Percentiles rank a stretch among this genome's conserved stretches.
phyloP scores from a whole-genome alignment of 2,329 filamentous ascomycete genomes.

The Cladosporium cucumerinum region DNA sequence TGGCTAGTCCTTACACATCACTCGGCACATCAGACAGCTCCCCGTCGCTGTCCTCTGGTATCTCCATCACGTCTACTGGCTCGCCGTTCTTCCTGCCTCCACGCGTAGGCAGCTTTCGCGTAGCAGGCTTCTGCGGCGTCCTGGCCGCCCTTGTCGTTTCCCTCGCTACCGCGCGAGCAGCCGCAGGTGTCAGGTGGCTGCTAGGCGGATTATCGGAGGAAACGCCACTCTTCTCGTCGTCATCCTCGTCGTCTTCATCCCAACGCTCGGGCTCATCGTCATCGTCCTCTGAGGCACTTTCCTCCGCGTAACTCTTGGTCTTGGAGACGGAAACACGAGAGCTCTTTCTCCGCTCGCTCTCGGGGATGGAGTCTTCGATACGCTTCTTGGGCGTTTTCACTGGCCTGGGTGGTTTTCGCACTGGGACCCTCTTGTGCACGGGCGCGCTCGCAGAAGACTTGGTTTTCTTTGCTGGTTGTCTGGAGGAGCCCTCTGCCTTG shows the following conservation, averaged over 20 bases:
- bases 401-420: constrained; percentile 32
- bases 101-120: constrained; percentile 21
- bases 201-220: constrained; percentile 29
- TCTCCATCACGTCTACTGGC: constrained; percentile 26
- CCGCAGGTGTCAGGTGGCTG: constrained; percentile 25
- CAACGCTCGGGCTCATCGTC: constrained; percentile 34
- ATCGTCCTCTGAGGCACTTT: constrained; percentile 43
- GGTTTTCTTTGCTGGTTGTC: constrained; percentile 21
- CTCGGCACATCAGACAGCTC: constrained; percentile 28
- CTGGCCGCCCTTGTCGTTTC: constrained; percentile 18
- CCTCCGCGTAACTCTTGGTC: constrained; percentile 46
- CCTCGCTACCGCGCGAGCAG: constrained; percentile 8
- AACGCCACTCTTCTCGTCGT: constrained; percentile 25
- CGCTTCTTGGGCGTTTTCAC: constrained; percentile 40
- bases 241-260: constrained; percentile 15
- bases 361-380: constrained; percentile 34
- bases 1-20: constrained; percentile 24
- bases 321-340: constrained; percentile 34
- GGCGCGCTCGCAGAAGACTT: neutral
- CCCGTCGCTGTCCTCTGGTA: constrained; percentile 26
- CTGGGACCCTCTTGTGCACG: constrained; percentile 36
- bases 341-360: constrained; percentile 45
- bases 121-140: constrained; percentile 11
- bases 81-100: constrained; percentile 20
- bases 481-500: constrained; percentile 31